Evolutionary conservation across 169 alveolate genomes (phyloP), one percentile per base, ranked within the genome.

Genomic region (Eimeria praecox): DNA sequence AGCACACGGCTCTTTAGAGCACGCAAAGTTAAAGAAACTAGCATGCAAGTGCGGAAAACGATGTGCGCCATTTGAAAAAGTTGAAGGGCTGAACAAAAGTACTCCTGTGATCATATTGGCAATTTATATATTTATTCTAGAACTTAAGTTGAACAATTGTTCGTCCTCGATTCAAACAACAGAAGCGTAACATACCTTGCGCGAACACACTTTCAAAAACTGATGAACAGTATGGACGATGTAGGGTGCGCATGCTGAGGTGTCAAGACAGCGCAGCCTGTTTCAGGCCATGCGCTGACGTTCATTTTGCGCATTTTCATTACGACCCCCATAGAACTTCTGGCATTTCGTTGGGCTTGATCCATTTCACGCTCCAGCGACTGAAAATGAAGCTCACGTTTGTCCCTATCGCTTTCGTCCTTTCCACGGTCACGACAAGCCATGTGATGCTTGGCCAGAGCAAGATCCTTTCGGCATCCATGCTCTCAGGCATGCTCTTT

Each of bases 401-500:
- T 24, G 91, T 83, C 46, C 91, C 91, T 54, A 40, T 46, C 59
- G 77, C 91, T 54, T 46, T 83, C 18, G 77, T 83, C 38, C 75
- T 83, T 33, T 83, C 75, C 77, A 52, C 91, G 20, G 35, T 52
- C 77, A 22, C 30, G 10, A 83, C 91, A 12, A 49, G 54, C 75
- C 75, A 49, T 52, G 91, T 83, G 42, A 24, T 10, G 49, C 77
- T n/a, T 49, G 91, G 22, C 40, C 91, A 52, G 52, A 30, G 91
- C 91, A 83, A 83, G 91, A 83, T 83, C 54, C 75, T 83, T 62
- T 46, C 59, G 49, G 66, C 91, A 54, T 83, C 91, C 4, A 52
- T 83, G 91, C 77, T 83, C 40, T 83, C 91, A 49, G 91, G 91
- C 77, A 83, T 83, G 91, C 38, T 83, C 75, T 83, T 83, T 38